Base-by-base conservation (phyloP, 257 asterid species). In the Solanum ossicruentum region DNA sequence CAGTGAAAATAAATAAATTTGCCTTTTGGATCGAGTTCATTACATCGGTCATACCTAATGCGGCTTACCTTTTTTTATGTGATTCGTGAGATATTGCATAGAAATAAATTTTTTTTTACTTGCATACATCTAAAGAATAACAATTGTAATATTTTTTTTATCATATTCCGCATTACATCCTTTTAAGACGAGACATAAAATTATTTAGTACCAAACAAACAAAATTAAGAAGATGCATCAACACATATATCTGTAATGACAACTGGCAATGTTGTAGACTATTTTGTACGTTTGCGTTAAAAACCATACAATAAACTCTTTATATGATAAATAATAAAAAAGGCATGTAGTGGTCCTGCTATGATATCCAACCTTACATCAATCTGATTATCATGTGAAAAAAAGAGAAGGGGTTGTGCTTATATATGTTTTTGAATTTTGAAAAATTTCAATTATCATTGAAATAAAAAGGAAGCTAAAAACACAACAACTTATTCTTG, bases 371-470 rank as follows among this genome's bases (percentile, higher is more conserved):
- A 26, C 3, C 41, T 47, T n/a, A 20, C 16, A 45, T 83, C 75
- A 84, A 88, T 85, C 81, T 66, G 87, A 79, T 83, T 69, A 70
- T 85, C 87, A 58, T 69, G 72, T 52, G 75, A 55, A 63, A 70
- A 70, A 6, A 69, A 36, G 84, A 79, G 84, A 78, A 55, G 90
- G 47, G 13, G 20, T 7, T 23, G 52, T 60, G 83, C 87, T 85
- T 70, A 70, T 87, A 85, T 83, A 67, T 66, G 51, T 32, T 51
- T 43, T 66, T 67, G 26, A 69, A 69, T 51, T 45, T 69, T 32
- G 52, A 69, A 69, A 36, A 0, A 28, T 28, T 36, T 17, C 77
- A 69, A 36, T 69, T 69, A 67, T 67, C 16, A 69, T 69, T 67
- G 12, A 67, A 15, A 28, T 28, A 32, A 67, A 66, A 26, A 28